These are phyloP conservation scores for Tuber indicum DNA, from an alignment of 495 filamentous ascomycete genomes.

Conservation along the genomic window DNA sequence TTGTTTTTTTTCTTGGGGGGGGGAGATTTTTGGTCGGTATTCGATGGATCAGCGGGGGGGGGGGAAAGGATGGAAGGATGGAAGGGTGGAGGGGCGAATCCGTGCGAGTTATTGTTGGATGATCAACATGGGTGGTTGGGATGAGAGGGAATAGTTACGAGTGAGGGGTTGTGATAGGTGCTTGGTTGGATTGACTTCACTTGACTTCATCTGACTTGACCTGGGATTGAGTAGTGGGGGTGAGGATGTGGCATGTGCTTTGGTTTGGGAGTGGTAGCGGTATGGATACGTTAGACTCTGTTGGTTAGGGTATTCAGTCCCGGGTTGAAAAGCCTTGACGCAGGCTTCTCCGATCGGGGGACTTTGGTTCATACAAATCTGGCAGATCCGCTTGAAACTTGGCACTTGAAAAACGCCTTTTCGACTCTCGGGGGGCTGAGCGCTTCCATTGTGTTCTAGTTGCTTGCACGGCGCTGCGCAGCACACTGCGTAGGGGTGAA, in stretches of 20 bases:
- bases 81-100: neutral
- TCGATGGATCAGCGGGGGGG: neutral
- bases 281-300: neutral
- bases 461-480: neutral
- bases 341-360: neutral
- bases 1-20: constrained; percentile 6
- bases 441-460: neutral
- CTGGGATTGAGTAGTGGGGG: neutral
- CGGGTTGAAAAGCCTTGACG: neutral
- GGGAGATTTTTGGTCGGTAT: neutral
- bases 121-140: neutral
- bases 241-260: neutral
- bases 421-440: neutral
- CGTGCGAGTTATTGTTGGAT: neutral
- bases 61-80: neutral
- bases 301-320: neutral
- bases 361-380: neutral
- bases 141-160: neutral
- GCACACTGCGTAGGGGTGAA: neutral
- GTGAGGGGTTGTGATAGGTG: constrained; percentile 2
- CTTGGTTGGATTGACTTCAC: neutral
- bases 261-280: neutral
- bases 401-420: neutral
- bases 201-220: neutral
- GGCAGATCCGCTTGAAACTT: neutral